A percentile compares a stretch with the other conserved stretches of the same genome.
phyloP scores from a whole-genome alignment of 441 rosid species.

The Erysimum cheiri region DNA sequence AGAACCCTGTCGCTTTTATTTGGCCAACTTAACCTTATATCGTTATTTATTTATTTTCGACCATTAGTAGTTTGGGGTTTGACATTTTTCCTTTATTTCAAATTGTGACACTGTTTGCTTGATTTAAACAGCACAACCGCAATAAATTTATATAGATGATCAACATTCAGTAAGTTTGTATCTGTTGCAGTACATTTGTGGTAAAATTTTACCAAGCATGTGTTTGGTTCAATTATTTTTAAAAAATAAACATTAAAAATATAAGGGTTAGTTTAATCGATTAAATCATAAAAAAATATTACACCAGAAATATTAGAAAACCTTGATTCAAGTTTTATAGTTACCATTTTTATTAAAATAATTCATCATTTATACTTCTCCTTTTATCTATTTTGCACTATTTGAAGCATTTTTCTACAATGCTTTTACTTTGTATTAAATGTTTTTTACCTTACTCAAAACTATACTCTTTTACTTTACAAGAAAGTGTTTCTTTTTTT shows the following conservation, averaged over 20 bases:
- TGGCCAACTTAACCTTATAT: not conserved
- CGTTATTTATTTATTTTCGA: not conserved
- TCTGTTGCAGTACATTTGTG: constrained; percentile 5
- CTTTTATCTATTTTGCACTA: not conserved
- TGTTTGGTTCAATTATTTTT: not conserved
- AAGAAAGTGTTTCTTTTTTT: not conserved
- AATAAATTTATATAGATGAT: constrained; percentile 18
- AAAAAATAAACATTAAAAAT: not conserved
- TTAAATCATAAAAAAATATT: not conserved
- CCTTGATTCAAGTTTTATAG: not conserved
- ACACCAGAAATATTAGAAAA: not conserved
- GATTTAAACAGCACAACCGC: not conserved
- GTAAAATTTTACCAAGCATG: not conserved
- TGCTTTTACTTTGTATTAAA: not conserved
- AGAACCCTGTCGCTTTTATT: not conserved
- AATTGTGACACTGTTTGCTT: constrained; percentile 22
- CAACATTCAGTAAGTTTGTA: constrained; percentile 23
- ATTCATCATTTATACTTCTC: not conserved
- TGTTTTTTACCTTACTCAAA: constrained; percentile 7
- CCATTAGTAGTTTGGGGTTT: not conserved
- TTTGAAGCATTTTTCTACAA: not conserved
- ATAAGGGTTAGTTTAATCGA: not conserved
- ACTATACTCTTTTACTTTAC: not conserved
- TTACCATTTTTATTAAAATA: not conserved
- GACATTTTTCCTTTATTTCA: constrained; percentile 8